phyloP scores from a whole-genome alignment of 495 filamentous ascomycete species.

The Talaromyces liani region DNA sequence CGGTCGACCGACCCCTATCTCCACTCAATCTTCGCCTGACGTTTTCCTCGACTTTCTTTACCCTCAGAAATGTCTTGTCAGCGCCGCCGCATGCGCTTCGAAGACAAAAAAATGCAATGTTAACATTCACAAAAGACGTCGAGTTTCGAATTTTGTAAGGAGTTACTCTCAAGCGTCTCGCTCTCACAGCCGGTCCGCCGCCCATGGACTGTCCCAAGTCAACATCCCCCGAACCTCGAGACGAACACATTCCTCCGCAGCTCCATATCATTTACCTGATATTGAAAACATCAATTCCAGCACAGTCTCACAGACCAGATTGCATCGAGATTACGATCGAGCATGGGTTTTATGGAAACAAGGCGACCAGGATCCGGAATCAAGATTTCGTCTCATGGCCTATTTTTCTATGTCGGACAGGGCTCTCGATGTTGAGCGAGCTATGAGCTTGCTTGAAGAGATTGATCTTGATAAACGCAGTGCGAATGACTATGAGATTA shows the following conservation, averaged over 20 bases:
- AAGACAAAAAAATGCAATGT: neutral
- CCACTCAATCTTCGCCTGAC: neutral
- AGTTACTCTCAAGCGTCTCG: neutral
- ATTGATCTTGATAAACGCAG: constrained; percentile 25
- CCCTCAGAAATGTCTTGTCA: neutral
- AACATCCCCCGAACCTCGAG: neutral
- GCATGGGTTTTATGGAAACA: constrained; percentile 29
- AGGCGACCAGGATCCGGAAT: constrained; percentile 20
- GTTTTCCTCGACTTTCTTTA: constrained; percentile 35
- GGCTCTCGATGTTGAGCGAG: constrained; percentile 26
- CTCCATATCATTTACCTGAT: neutral
- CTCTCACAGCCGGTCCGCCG: neutral
- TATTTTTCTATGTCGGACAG: constrained; percentile 29
- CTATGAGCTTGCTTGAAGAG: constrained; percentile 32
- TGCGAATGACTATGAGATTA: constrained; percentile 28
- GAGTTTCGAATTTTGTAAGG: neutral
- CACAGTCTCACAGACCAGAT: constrained; percentile 14
- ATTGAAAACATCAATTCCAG: neutral
- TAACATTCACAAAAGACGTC: neutral
- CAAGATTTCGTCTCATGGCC: constrained; percentile 25
- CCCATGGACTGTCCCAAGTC: neutral
- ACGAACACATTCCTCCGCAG: neutral
- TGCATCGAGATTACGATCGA: constrained; percentile 18
- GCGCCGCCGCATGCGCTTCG: neutral
- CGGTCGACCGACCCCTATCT: neutral